A percentile compares a stretch with the other conserved stretches of the same genome.
Evolutionary conservation across 768 basidiomycete genomes (phyloP).

Genomic region (Leccinum incarnatum): DNA sequence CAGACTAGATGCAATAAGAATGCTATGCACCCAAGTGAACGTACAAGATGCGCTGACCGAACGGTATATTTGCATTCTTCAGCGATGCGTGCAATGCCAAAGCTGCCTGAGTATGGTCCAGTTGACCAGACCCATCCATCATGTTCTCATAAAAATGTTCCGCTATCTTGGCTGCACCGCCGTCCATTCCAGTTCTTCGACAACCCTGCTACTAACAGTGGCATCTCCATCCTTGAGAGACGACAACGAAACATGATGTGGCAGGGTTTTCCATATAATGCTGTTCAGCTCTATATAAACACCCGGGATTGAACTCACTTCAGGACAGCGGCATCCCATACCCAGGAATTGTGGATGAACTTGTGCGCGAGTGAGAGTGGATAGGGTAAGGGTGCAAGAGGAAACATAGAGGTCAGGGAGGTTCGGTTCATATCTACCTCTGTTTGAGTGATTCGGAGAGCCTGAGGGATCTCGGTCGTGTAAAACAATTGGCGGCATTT

Average conservation of each 20-base stretch:
- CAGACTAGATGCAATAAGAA: not conserved
- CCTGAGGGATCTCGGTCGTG: not conserved
- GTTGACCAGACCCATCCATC: not conserved
- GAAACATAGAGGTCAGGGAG: not conserved
- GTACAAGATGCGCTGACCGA: not conserved
- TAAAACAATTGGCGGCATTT: not conserved
- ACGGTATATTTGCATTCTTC: not conserved
- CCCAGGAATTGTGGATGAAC: not conserved
- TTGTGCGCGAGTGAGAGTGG: not conserved
- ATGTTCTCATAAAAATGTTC: not conserved
- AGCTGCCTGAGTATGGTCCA: not conserved
- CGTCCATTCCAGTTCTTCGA: not conserved
- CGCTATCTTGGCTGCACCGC: not conserved
- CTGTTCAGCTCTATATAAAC: not conserved
- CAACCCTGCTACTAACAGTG: not conserved
- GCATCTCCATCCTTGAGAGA: not conserved
- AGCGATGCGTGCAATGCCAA: not conserved
- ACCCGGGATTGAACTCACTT: not conserved
- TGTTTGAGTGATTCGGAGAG: not conserved
- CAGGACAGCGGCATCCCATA: not conserved
- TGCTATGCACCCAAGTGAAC: not conserved
- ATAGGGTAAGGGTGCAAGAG: not conserved
- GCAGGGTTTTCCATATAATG: slow-evolving; percentile 3
- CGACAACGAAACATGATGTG: not conserved
- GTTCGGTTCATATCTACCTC: not conserved